Conservation (phyloP, 768 basidiomycete genomes). For the Ephemerocybe angulata region DNA sequence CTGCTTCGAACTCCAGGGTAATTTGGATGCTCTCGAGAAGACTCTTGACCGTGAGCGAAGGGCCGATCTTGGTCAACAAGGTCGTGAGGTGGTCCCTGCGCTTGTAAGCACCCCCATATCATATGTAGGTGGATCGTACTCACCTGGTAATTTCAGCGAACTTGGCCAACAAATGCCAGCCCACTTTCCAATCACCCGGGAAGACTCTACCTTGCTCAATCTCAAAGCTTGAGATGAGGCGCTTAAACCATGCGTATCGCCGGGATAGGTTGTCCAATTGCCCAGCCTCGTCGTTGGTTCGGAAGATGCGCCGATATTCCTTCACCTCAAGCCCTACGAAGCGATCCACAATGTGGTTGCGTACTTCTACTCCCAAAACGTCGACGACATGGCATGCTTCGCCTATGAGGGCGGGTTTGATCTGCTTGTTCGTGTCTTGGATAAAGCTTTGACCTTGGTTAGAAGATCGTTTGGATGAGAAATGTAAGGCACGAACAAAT, state of each 20-base stretch:
- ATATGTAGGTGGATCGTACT: conserved; percentile 10
- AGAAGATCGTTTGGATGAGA: neutral
- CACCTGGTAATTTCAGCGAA: conserved; percentile 92
- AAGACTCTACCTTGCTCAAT: conserved; percentile 82
- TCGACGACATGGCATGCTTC: conserved; percentile 91
- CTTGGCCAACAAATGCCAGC: conserved; percentile 74
- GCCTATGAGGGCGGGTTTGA: conserved; percentile 61
- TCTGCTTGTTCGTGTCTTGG: conserved; percentile 66
- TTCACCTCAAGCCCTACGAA: conserved; percentile 88
- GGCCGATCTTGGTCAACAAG: conserved; percentile 73
- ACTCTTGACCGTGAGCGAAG: conserved; percentile 68
- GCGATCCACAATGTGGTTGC: conserved; percentile 76
- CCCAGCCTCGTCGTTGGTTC: conserved; percentile 89
- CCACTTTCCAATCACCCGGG: conserved; percentile 82
- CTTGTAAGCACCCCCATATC: too few relatives aligned
- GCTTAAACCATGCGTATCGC: conserved; percentile 92
- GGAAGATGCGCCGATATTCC: conserved; percentile 95
- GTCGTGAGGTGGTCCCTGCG: conserved; percentile 78
- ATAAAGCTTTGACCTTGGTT: conserved; percentile 59
- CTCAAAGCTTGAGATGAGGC: conserved; percentile 81
- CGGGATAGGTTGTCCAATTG: conserved; percentile 92
- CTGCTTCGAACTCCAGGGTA: conserved; percentile 83
- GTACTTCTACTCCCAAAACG: conserved; percentile 81
- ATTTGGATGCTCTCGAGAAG: conserved; percentile 85
- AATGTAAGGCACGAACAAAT: conserved; percentile 60